Evolutionary conservation across 192 early-diverging fungal genomes (phyloP).

Genomic region (Chytriomyces sp.): DNA sequence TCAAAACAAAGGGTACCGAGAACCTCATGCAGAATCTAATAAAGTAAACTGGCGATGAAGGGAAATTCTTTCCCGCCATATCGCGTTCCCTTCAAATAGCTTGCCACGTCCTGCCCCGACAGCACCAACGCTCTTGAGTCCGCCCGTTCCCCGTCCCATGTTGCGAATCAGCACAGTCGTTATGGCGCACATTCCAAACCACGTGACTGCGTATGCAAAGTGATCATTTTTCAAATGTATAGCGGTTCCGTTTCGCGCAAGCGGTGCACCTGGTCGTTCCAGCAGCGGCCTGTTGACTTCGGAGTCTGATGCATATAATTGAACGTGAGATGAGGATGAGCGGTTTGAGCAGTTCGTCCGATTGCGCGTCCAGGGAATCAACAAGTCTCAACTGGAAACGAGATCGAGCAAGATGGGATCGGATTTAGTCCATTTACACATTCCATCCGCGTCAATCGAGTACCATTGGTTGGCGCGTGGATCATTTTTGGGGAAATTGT

Average conservation of each 20-base stretch:
- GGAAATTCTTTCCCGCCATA: too few relatives aligned
- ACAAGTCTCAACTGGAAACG: constrained; percentile 51
- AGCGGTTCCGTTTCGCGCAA: constrained; percentile 63
- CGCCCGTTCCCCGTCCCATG: background rate
- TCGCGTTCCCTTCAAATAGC: too few relatives aligned
- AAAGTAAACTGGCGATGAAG: too few relatives aligned
- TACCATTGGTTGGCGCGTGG: constrained; percentile 77
- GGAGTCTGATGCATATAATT: constrained; percentile 22
- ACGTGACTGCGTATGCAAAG: constrained; percentile 84
- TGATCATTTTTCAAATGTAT: constrained; percentile 86
- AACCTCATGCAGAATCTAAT: too few relatives aligned
- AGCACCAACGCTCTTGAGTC: background rate
- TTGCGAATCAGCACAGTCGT: background rate
- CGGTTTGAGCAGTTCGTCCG: background rate
- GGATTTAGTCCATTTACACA: constrained; percentile 67
- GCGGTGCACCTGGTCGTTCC: constrained; percentile 66
- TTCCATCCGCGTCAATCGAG: constrained; percentile 73
- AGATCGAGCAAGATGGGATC: constrained; percentile 78
- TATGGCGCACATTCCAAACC: constrained; percentile 59
- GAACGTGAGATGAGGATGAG: background rate
- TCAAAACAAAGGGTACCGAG: too few relatives aligned
- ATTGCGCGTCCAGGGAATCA: background rate
- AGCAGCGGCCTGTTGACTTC: constrained; percentile 42
- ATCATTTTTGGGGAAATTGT: constrained; percentile 49
- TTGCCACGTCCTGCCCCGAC: background rate